Evolutionary conservation across 305 asterid genomes (phyloP).

Genomic region (Stenogyne calaminthoides): DNA sequence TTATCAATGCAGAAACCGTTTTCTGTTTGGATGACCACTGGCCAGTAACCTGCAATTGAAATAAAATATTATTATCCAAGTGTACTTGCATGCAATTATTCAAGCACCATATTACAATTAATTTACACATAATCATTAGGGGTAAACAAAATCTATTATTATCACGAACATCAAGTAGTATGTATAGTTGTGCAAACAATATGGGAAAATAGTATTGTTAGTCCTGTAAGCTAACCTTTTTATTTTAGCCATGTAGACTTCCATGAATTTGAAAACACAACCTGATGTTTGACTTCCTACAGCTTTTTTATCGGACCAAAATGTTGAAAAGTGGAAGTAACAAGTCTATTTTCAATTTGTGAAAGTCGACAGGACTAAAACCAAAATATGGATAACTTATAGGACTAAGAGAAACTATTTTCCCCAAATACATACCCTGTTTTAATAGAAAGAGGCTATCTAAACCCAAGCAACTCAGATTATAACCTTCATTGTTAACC

Average conservation of each 20-base stretch:
- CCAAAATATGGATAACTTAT: too few relatives aligned
- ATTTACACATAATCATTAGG: conserved; percentile 1
- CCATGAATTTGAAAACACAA: too few relatives aligned
- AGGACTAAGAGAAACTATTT: too few relatives aligned
- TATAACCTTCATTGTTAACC: conserved; percentile 9
- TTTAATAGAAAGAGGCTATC: not conserved
- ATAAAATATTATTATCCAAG: conserved; percentile 20
- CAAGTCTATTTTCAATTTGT: too few relatives aligned
- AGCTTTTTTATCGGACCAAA: too few relatives aligned
- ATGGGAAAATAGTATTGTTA: too few relatives aligned
- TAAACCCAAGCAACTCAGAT: conserved; percentile 10
- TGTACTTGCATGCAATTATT: conserved; percentile 9
- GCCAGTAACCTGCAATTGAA: conserved; percentile 55
- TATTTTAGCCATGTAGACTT: too few relatives aligned
- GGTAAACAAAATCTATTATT: not conserved
- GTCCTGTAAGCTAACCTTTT: too few relatives aligned
- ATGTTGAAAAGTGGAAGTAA: too few relatives aligned
- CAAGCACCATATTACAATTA: not conserved
- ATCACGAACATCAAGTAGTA: not conserved
- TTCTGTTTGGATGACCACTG: conserved; percentile 57
- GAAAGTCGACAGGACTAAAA: too few relatives aligned
- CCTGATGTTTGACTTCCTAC: too few relatives aligned
- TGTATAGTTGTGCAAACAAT: not conserved
- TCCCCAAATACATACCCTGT: not conserved
- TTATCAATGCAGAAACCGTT: conserved; percentile 41